Evolutionary conservation across 805 yeast genomes (phyloP).

Genomic region (Ascoidea asiatica): DNA sequence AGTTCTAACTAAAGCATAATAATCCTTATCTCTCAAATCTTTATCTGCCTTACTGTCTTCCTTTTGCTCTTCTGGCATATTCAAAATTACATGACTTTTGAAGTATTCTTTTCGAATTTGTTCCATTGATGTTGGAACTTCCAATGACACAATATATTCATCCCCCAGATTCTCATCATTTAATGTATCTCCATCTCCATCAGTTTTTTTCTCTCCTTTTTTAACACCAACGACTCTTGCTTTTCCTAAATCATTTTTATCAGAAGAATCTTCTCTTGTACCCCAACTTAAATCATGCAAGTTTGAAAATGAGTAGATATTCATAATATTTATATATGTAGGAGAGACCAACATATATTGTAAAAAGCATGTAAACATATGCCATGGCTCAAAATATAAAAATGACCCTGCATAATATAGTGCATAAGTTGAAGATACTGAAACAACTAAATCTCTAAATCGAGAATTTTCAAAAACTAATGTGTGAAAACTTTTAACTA

Average conservation of each 20-base stretch:
- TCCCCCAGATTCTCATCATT: neutral
- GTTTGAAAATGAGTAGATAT: constrained; percentile 92
- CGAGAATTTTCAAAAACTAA: constrained; percentile 51
- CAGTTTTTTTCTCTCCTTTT: constrained; percentile 36
- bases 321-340: constrained; percentile 78
- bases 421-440: constrained; percentile 72
- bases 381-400: constrained; percentile 81
- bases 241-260: constrained; percentile 49
- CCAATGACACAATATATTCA: constrained; percentile 22
- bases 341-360: constrained; percentile 84
- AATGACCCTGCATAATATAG: constrained; percentile 69
- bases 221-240: constrained; percentile 33
- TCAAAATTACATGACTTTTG: constrained; percentile 48
- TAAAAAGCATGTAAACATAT: constrained; percentile 74
- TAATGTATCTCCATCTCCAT: constrained; percentile 42
- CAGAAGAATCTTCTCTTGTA: constrained; percentile 70
- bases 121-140: constrained; percentile 61
- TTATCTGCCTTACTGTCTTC: constrained; percentile 16
- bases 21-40: constrained; percentile 43
- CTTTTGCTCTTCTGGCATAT: constrained; percentile 23
- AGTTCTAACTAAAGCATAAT: constrained; percentile 84
- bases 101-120: constrained; percentile 70
- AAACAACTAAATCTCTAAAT: constrained; percentile 76
- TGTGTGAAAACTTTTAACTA: constrained; percentile 17
- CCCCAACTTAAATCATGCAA: constrained; percentile 98